Evolutionary conservation across 164 flowering plant species (phyloP).

Genomic region (Vitis vinifera): ASM3070453v1 NC_081813.1:99501-100000

Average conservation of each 20-base stretch:
- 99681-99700: constrained; percentile 37
- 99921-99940: constrained; percentile 2
- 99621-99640: not conserved
- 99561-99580: not conserved
- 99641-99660: not conserved
- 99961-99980: not conserved
- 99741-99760: constrained; percentile 70
- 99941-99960: constrained; percentile 2
- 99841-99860: constrained; percentile 9
- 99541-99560: not conserved
- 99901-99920: not conserved
- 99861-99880: constrained; percentile 21
- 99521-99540: not conserved
- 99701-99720: constrained; percentile 74
- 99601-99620: not conserved
- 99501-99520: not conserved
- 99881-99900: not conserved
- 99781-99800: constrained; percentile 54
- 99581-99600: not conserved
- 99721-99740: constrained; percentile 80
- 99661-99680: not conserved
- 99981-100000: constrained; percentile 14
- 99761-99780: constrained; percentile 66
- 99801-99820: constrained; percentile 39
- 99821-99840: not conserved